Conservation (phyloP, 106 monocot genomes). For the Iris macrosiphon region DNA sequence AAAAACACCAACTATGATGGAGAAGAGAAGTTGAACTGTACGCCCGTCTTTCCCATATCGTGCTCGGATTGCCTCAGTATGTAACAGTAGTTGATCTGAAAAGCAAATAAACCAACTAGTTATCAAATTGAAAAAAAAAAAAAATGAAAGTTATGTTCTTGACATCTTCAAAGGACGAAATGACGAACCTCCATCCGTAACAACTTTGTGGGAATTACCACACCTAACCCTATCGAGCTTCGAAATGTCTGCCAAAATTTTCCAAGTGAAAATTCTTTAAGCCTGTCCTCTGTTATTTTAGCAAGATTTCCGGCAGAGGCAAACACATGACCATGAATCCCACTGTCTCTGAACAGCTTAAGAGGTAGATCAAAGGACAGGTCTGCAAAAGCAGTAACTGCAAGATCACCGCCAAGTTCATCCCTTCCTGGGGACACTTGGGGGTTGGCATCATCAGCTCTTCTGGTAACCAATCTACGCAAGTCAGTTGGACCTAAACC, state of each 20-base stretch:
- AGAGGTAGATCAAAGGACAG: constrained; percentile 81
- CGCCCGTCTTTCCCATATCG: constrained; percentile 71
- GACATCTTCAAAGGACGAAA: not conserved
- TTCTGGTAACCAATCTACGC: constrained; percentile 39
- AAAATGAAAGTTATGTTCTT: not conserved
- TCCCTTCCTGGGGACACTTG: constrained; percentile 34
- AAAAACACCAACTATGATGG: too few species aligned
- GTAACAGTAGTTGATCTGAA: constrained; percentile 91
- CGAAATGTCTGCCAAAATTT: constrained; percentile 40
- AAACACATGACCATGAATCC: constrained; percentile 76
- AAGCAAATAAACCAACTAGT: not conserved
- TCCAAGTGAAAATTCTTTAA: constrained; percentile 32
- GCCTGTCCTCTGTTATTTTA: constrained; percentile 37
- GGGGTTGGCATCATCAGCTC: constrained; percentile 23
- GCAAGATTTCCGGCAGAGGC: constrained; percentile 59
- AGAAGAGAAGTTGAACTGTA: constrained; percentile 83
- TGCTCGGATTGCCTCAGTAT: constrained; percentile 66
- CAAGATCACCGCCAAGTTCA: constrained; percentile 73
- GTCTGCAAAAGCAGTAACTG: constrained; percentile 75
- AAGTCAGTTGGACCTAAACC: constrained; percentile 70
- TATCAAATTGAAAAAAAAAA: not conserved
- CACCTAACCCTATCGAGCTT: constrained; percentile 60
- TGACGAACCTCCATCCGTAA: constrained; percentile 72
- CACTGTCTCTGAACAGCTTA: constrained; percentile 52
- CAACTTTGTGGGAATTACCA: constrained; percentile 76